Conservation (phyloP, 768 basidiomycete genomes). For the Royoungia palumana region DNA sequence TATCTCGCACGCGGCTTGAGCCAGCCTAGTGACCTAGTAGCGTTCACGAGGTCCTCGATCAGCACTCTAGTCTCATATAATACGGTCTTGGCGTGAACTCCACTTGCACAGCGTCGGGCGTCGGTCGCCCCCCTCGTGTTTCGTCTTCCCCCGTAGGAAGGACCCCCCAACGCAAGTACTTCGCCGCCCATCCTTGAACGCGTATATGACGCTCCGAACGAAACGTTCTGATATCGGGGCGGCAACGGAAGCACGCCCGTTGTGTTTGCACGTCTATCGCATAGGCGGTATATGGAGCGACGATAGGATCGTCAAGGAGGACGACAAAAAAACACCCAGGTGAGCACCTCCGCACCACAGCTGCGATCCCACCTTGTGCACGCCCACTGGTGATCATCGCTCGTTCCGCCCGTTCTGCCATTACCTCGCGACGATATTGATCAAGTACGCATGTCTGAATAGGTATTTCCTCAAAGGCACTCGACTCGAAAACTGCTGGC, state of each 20-base stretch:
- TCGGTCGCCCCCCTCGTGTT: background rate
- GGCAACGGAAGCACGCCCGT: slow-evolving; percentile 2
- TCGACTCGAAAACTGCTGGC: slow-evolving; percentile 20
- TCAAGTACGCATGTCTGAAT: background rate
- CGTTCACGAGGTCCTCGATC: slow-evolving; percentile 5
- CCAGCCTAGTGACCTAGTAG: too few relatives aligned
- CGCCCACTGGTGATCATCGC: background rate
- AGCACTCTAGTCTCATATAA: background rate
- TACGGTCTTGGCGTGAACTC: background rate
- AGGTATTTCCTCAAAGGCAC: slow-evolving; percentile 26
- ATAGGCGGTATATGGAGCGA: slow-evolving; percentile 28
- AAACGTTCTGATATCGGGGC: background rate
- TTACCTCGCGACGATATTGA: background rate
- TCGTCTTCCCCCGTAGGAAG: background rate
- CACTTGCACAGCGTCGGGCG: background rate
- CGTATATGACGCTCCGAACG: slow-evolving; percentile 1
- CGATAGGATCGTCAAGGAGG: slow-evolving; percentile 26
- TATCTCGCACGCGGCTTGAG: background rate
- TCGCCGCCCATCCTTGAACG: background rate
- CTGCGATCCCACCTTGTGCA: too few relatives aligned
- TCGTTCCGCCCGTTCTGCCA: too few relatives aligned
- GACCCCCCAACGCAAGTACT: background rate
- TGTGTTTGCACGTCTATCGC: slow-evolving; percentile 29
- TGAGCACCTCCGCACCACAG: slow-evolving; percentile 12
- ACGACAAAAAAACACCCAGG: slow-evolving; percentile 26